Evolutionary conservation across 495 filamentous ascomycete species (phyloP).

Genomic region (Endocarpon pusillum): DNA sequence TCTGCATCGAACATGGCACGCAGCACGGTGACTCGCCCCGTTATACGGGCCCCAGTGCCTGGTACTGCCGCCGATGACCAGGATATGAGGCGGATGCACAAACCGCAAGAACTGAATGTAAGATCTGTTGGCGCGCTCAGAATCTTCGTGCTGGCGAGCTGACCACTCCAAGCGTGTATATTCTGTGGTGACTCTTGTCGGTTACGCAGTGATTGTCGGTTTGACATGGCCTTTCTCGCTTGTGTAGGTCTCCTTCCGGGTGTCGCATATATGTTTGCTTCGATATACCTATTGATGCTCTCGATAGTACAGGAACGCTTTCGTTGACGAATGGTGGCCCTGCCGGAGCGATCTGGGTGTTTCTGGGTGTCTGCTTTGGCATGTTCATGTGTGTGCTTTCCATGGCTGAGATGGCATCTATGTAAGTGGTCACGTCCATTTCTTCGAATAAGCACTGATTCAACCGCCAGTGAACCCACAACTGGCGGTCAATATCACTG

Average conservation of each 20-base stretch:
- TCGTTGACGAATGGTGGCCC: conserved; percentile 28
- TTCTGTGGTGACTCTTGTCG: not conserved
- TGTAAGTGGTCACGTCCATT: conserved; percentile 13
- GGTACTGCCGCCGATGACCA: no score
- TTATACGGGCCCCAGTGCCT: no score
- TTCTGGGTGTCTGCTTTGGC: conserved; percentile 23
- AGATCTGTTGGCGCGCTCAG: not conserved
- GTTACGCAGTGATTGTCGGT: not conserved
- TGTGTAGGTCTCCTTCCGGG: conserved; percentile 3
- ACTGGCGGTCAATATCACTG: conserved; percentile 33
- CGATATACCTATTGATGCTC: conserved; percentile 12
- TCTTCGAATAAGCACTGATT: conserved; percentile 3
- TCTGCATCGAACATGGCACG: no score
- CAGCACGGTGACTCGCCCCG: no score
- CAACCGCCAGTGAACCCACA: conserved; percentile 18
- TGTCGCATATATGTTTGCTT: not conserved
- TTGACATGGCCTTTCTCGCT: conserved; percentile 15
- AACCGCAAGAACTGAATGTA: not conserved
- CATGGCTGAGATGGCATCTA: conserved; percentile 30
- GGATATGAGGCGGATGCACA: not conserved
- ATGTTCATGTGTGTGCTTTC: conserved; percentile 25
- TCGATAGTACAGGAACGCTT: conserved; percentile 20
- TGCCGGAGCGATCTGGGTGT: conserved; percentile 31
- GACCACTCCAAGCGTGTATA: not conserved
- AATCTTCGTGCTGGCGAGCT: not conserved